Evolutionary conservation across 2,329 filamentous ascomycete genomes (phyloP).

Genomic region (Trichoderma breve): DNA sequence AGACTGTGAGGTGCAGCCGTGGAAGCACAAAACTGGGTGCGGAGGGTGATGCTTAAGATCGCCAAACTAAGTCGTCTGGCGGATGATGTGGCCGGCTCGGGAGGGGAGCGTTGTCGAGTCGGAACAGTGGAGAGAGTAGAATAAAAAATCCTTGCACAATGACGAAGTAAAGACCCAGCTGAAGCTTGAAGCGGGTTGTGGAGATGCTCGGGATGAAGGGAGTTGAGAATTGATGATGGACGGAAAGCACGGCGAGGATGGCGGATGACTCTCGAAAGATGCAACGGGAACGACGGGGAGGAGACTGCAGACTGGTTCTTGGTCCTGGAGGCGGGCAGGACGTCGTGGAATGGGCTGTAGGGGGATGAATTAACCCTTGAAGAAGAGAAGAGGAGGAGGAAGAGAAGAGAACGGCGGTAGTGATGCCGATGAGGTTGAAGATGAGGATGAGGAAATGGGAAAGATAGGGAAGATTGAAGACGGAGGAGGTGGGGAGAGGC

Average conservation of each 20-base stretch:
- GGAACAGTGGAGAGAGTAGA: neutral
- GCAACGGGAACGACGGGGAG: constrained; percentile 17
- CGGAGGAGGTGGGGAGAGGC: constrained; percentile 15
- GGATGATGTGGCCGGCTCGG: neutral
- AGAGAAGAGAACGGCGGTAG: neutral
- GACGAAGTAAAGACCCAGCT: neutral
- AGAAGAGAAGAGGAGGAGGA: neutral
- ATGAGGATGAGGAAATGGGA: constrained; percentile 12
- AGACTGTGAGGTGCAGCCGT: constrained; percentile 22
- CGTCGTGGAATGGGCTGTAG: constrained; percentile 16
- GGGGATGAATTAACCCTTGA: constrained; percentile 5
- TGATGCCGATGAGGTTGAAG: constrained; percentile 7
- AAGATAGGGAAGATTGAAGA: constrained; percentile 11
- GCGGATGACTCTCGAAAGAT: neutral
- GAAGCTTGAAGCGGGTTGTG: neutral
- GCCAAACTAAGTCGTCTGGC: neutral
- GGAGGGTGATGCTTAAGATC: neutral
- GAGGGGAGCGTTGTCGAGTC: constrained; percentile 10
- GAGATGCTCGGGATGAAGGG: neutral
- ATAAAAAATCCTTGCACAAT: neutral
- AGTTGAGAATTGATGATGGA: neutral
- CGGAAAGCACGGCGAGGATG: constrained; percentile 3
- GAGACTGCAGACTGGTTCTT: neutral
- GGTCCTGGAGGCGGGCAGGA: constrained; percentile 8
- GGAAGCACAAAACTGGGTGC: constrained; percentile 6